Conservation (phyloP, 805 yeast species). For the Saccharomycopsis selenospora region DNA sequence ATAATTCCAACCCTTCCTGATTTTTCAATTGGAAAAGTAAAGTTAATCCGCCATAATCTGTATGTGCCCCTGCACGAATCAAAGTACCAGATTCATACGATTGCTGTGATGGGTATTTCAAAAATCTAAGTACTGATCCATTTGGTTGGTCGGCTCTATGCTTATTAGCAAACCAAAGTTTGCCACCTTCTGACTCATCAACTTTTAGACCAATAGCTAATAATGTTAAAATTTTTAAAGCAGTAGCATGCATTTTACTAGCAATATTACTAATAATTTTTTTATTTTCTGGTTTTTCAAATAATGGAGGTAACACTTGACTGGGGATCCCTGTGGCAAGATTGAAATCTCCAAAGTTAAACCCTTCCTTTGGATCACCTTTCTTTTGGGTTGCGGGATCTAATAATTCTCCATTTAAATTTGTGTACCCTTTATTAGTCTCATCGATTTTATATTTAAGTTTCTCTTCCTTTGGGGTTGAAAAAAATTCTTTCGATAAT, state of each 20-base stretch:
- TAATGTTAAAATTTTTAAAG: conserved; percentile 43
- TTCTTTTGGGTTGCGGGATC: conserved; percentile 20
- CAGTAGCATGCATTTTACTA: conserved; percentile 42
- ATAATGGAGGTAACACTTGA: conserved; percentile 43
- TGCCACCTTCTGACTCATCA: conserved; percentile 45
- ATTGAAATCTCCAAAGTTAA: conserved; percentile 55
- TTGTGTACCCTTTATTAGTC: conserved; percentile 56
- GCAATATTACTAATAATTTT: conserved; percentile 35
- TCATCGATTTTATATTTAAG: conserved; percentile 41
- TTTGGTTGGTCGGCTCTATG: conserved; percentile 45
- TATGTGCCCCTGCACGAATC: conserved; percentile 78
- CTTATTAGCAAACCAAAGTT: conserved; percentile 56
- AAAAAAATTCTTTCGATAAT: conserved; percentile 45
- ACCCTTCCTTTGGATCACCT: conserved; percentile 60
- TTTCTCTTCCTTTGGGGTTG: conserved; percentile 46
- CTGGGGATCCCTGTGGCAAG: conserved; percentile 40
- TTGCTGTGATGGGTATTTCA: conserved; percentile 63
- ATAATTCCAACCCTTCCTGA: conserved; percentile 69
- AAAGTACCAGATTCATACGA: conserved; percentile 42
- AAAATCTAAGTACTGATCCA: conserved; percentile 61
- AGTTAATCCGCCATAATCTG: conserved; percentile 76
- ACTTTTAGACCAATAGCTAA: conserved; percentile 59
- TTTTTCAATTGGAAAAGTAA: conserved; percentile 60
- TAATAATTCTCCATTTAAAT: conserved; percentile 44
- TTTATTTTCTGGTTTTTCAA: conserved; percentile 36